Evolutionary conservation across 352 stramenopile species (phyloP).

Genomic region (Phytophthora chlamydospora): DNA sequence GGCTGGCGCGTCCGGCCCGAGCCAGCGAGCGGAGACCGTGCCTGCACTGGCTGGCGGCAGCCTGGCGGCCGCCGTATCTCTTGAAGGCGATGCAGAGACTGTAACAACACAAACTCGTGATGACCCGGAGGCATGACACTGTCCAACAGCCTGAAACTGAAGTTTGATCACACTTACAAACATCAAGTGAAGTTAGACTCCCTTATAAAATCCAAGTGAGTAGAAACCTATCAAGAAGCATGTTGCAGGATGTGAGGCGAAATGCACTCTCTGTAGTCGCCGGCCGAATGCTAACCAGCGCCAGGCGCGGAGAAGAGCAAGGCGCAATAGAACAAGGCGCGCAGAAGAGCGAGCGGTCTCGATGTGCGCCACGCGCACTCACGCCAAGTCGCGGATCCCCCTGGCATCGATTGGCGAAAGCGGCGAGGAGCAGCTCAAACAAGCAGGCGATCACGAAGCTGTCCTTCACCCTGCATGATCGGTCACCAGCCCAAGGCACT

Average conservation of each 20-base stretch:
- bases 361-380: slow-evolving; percentile 10
- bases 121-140: slow-evolving; percentile 14
- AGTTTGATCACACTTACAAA: background rate
- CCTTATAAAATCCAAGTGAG: background rate
- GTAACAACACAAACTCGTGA: slow-evolving; percentile 26
- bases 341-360: slow-evolving; percentile 26
- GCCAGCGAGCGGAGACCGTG: slow-evolving; percentile 1
- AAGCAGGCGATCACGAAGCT: no score
- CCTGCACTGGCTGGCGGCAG: slow-evolving; percentile 22
- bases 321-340: slow-evolving; percentile 27
- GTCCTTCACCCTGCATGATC: no score
- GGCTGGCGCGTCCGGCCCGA: slow-evolving; percentile 22
- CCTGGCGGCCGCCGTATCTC: slow-evolving; percentile 15
- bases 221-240: slow-evolving; percentile 18
- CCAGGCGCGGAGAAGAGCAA: slow-evolving; percentile 27
- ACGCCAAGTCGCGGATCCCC: slow-evolving; percentile 19
- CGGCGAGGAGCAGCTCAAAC: no score
- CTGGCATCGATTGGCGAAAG: slow-evolving; percentile 33
- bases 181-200: background rate
- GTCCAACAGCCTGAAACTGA: slow-evolving; percentile 6
- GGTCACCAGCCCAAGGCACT: no score
- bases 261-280: slow-evolving; percentile 34
- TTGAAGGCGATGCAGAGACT: slow-evolving; percentile 1
- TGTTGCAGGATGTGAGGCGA: slow-evolving; percentile 16
- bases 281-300: slow-evolving; percentile 34